Percentiles rank a stretch among this genome's conserved stretches.
phyloP scores from a whole-genome alignment of 805 yeast species.

The Candida odintsovae region DNA sequence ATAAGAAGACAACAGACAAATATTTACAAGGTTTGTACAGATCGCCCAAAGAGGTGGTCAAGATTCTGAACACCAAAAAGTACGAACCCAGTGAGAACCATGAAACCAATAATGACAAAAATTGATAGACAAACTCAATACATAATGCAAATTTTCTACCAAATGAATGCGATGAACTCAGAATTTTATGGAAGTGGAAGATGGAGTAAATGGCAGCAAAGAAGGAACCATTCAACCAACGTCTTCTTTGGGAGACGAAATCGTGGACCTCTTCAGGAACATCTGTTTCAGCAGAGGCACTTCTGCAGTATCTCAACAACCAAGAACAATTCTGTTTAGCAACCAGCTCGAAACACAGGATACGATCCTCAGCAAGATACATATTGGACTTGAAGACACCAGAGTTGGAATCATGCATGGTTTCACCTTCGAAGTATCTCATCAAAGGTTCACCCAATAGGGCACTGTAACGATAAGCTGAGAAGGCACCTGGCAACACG shows the following conservation, averaged over 20 bases:
- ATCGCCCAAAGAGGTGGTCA: conserved; percentile 73
- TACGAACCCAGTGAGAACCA: conserved; percentile 93
- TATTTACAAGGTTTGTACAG: conserved; percentile 69
- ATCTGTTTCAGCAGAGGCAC: conserved; percentile 91
- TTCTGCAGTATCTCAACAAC: conserved; percentile 78
- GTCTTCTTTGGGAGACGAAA: conserved; percentile 83
- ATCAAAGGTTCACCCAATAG: conserved; percentile 71
- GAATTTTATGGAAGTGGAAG: conserved; percentile 67
- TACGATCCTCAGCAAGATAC: conserved; percentile 97
- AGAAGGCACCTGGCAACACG: conserved; percentile 94
- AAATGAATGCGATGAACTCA: conserved; percentile 70
- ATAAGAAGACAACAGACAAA: conserved; percentile 70
- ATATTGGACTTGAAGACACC: conserved; percentile 92
- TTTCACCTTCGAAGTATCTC: conserved; percentile 90
- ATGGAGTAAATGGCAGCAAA: conserved; percentile 90
- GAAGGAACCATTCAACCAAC: conserved; percentile 97
- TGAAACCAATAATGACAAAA: conserved; percentile 68
- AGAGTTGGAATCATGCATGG: conserved; percentile 54
- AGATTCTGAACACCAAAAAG: conserved; percentile 82
- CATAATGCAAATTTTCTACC: conserved; percentile 65
- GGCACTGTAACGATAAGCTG: conserved; percentile 87
- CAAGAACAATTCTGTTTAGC: conserved; percentile 72
- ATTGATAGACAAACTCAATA: conserved; percentile 75
- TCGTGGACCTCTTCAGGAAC: conserved; percentile 88
- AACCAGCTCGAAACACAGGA: conserved; percentile 91